Evolutionary conservation across 2,329 filamentous ascomycete species (phyloP).

Genomic region (Sporothrix protearum): DNA sequence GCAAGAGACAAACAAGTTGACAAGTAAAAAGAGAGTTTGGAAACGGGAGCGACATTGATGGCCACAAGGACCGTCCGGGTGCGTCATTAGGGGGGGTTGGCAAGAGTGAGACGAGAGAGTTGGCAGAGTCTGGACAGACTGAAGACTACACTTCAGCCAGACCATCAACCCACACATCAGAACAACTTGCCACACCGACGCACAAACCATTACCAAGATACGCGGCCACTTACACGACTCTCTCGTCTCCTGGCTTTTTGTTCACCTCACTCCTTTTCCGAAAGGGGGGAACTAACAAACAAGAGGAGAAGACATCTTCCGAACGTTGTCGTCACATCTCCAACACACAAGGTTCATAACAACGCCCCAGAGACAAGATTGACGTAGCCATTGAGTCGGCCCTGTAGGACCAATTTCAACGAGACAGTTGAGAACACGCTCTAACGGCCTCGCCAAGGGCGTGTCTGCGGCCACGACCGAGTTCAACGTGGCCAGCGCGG

Average conservation of each 20-base stretch:
- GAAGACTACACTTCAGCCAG: not conserved
- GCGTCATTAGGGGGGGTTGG: not conserved
- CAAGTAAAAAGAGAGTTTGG: no score
- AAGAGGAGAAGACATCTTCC: not conserved
- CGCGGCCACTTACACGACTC: not conserved
- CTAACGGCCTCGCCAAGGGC: not conserved
- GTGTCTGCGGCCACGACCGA: not conserved
- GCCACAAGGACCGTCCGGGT: not conserved
- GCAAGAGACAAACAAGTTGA: not conserved
- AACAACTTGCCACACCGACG: not conserved
- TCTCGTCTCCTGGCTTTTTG: not conserved
- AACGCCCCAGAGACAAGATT: not conserved
- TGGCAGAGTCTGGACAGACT: not conserved
- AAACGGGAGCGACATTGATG: not conserved
- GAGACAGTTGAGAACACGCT: not conserved
- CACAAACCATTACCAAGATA: not conserved
- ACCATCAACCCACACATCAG: not conserved
- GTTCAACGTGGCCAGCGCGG: conserved; percentile 34
- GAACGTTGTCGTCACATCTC: not conserved
- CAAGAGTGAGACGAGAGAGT: not conserved
- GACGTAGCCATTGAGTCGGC: not conserved
- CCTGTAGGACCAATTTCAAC: not conserved
- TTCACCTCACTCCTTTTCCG: not conserved
- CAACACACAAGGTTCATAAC: not conserved
- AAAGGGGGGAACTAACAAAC: not conserved